Conservation (phyloP, 805 yeast species). For the Candida peoriensis region DNA sequence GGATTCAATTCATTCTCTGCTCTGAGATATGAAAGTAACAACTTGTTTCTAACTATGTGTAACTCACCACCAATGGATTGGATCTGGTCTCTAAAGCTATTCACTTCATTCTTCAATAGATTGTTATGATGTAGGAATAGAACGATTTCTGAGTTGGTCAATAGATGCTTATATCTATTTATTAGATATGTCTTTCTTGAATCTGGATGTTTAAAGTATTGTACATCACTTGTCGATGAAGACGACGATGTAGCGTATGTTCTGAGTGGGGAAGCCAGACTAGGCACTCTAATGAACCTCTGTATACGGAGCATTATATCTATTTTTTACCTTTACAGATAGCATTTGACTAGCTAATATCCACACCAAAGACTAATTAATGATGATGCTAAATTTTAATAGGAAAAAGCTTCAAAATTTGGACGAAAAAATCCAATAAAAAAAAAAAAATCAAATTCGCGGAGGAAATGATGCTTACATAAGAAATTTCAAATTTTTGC, state of each 20-base stretch:
- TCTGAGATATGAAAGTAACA: slow-evolving; percentile 74
- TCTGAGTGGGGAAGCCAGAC: too few relatives aligned
- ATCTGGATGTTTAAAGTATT: slow-evolving; percentile 46
- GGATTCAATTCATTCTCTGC: slow-evolving; percentile 72
- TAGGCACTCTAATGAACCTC: too few relatives aligned
- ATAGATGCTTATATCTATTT: slow-evolving; percentile 69
- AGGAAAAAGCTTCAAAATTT: too few relatives aligned
- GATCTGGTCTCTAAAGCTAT: slow-evolving; percentile 55
- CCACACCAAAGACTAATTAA: too few relatives aligned
- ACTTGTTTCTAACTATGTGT: slow-evolving; percentile 59
- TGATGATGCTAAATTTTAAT: too few relatives aligned
- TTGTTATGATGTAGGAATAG: slow-evolving; percentile 85
- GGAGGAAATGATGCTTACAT: too few relatives aligned
- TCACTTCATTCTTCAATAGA: slow-evolving; percentile 63
- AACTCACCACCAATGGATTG: slow-evolving; percentile 62
- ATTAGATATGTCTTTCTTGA: slow-evolving; percentile 85
- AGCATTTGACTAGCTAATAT: too few relatives aligned
- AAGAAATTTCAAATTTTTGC: too few relatives aligned
- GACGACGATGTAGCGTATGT: slow-evolving; percentile 13
- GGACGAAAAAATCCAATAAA: too few relatives aligned
- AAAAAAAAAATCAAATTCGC: too few relatives aligned
- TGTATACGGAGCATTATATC: too few relatives aligned
- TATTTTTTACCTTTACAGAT: too few relatives aligned
- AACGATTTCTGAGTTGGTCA: slow-evolving; percentile 64
- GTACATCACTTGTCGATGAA: slow-evolving; percentile 3